A percentile compares a stretch with the other conserved stretches of the same genome.
Evolutionary conservation across 2,329 filamentous ascomycete genomes (phyloP).

Genomic region (Xylariales sp.): DNA sequence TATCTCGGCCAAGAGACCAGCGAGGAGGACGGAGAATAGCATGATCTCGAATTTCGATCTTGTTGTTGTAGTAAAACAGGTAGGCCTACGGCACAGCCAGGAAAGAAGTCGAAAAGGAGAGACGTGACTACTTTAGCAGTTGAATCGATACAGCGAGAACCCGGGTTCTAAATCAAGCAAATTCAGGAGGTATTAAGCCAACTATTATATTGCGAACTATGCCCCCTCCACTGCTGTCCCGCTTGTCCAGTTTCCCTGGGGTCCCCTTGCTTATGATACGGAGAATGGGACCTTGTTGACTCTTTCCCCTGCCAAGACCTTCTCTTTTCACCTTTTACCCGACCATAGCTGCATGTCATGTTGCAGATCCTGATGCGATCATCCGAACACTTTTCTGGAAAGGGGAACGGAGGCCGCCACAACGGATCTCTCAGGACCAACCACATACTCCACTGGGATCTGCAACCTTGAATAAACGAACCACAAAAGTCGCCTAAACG

Average conservation of each 20-base stretch:
- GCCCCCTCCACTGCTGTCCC: too few relatives aligned
- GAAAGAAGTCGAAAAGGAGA: too few relatives aligned
- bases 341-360: constrained; percentile 15
- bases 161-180: too few relatives aligned
- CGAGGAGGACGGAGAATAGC: constrained; percentile 13
- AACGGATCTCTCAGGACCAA: background rate
- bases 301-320: constrained; percentile 19
- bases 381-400: constrained; percentile 18
- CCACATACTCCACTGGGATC: constrained; percentile 4
- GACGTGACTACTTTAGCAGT: too few relatives aligned
- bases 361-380: constrained; percentile 22
- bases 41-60: constrained; percentile 14
- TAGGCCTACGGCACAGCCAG: too few relatives aligned
- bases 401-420: constrained; percentile 7
- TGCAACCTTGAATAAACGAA: constrained; percentile 6
- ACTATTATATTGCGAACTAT: too few relatives aligned
- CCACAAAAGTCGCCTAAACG: constrained; percentile 4
- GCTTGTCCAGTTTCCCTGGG: background rate
- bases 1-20: constrained; percentile 18
- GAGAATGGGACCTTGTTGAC: constrained; percentile 3
- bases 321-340: constrained; percentile 10
- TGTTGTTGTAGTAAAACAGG: background rate
- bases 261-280: background rate
- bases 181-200: too few relatives aligned
- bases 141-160: too few relatives aligned